These are phyloP conservation scores for Pythium folliculosum DNA, from an alignment of 352 stramenopile species.

Conservation along the genomic window DNA sequence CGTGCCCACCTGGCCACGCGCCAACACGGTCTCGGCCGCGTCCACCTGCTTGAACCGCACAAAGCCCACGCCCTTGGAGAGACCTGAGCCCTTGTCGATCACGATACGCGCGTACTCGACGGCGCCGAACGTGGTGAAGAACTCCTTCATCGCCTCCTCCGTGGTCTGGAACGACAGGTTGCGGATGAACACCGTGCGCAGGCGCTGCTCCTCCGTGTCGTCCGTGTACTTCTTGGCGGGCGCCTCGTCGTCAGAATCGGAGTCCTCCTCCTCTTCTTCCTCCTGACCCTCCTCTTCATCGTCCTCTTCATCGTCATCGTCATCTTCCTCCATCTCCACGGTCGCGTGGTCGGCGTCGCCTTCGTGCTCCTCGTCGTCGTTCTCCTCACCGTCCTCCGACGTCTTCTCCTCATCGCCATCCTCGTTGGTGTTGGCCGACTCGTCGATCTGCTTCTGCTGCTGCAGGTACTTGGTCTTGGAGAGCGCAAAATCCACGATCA, in stretches of 20 bases:
- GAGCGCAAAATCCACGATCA: conserved; percentile 86
- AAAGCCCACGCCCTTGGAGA: conserved; percentile 86
- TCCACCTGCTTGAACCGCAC: conserved; percentile 71
- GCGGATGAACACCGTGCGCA: conserved; percentile 84
- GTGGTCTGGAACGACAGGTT: conserved; percentile 86
- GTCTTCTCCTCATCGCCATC: conserved; percentile 29
- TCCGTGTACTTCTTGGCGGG: conserved; percentile 33
- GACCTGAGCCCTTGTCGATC: conserved; percentile 72
- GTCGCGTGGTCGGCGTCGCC: conserved; percentile 37
- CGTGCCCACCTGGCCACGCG: conserved; percentile 43
- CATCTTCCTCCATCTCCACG: conserved; percentile 39
- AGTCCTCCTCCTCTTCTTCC: conserved; percentile 35
- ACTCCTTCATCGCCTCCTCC: conserved; percentile 67
- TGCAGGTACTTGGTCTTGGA: conserved; percentile 80
- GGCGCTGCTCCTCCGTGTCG: conserved; percentile 74
- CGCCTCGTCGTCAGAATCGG: conserved; percentile 35
- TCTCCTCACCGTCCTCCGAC: conserved; percentile 30
- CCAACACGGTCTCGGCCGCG: conserved; percentile 56
- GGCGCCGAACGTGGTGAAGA: conserved; percentile 70
- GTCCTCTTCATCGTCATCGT: conserved; percentile 36
- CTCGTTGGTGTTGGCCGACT: conserved; percentile 33
- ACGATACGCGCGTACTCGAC: conserved; percentile 85
- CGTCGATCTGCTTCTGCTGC: conserved; percentile 48
- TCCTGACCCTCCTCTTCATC: conserved; percentile 44
- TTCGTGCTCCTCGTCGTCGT: conserved; percentile 38